These are phyloP conservation scores for Cicer judaicum DNA, from an alignment of 306 rosid genomes.

Conservation along the genomic window DNA sequence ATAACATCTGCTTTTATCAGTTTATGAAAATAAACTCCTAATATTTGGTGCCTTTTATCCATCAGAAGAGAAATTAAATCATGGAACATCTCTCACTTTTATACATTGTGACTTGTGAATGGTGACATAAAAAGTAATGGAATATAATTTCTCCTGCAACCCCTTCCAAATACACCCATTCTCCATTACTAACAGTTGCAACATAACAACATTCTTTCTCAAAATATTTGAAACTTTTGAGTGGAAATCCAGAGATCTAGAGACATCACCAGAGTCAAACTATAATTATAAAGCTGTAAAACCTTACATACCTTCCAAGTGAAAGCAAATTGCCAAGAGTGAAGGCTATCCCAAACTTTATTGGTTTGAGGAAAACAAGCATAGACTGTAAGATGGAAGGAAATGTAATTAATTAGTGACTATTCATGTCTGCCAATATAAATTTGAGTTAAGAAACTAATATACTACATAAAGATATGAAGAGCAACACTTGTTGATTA, in stretches of 20 bases:
- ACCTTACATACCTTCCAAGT: constrained; percentile 78
- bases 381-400: constrained; percentile 69
- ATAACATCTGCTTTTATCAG: neutral
- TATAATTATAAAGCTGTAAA: constrained; percentile 34
- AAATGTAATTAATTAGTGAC: constrained; percentile 46
- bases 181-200: neutral
- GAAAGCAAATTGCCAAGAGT: constrained; percentile 95
- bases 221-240: neutral
- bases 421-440: constrained; percentile 33
- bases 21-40: too few species aligned
- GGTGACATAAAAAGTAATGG: constrained; percentile 21
- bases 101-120: neutral
- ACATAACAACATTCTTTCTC: neutral
- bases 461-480: constrained; percentile 13
- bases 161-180: neutral
- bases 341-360: constrained; percentile 89
- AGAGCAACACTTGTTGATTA: constrained; percentile 19
- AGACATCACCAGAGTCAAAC: neutral
- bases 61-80: neutral
- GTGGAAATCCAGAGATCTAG: constrained; percentile 2
- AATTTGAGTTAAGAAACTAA: constrained; percentile 37
- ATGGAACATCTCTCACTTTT: neutral
- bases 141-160: neutral
- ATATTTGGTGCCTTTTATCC: neutral
- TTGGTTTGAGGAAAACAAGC: constrained; percentile 91